Percentiles rank a stretch among this genome's conserved stretches.
Conservation (phyloP, 2,329 filamentous ascomycete genomes). For the Zalaria sp. region DNA sequence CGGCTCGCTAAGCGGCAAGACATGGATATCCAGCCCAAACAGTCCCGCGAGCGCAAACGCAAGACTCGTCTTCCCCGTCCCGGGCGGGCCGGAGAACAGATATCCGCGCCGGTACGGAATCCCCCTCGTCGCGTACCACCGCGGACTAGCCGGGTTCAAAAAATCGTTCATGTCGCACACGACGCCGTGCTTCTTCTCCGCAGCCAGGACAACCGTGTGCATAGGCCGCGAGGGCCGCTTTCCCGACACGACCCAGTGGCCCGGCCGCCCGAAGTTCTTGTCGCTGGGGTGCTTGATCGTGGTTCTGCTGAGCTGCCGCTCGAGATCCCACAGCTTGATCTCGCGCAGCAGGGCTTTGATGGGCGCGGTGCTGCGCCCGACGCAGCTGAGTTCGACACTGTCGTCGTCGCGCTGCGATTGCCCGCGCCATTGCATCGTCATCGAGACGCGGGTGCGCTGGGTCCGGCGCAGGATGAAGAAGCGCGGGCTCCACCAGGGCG, state of each 20-base stretch:
- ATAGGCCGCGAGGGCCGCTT: slow-evolving; percentile 55
- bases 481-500: slow-evolving; percentile 4
- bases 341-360: slow-evolving; percentile 32
- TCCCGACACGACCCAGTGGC: slow-evolving; percentile 25
- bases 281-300: slow-evolving; percentile 32
- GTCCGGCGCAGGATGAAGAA: slow-evolving; percentile 28
- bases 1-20: slow-evolving; percentile 45
- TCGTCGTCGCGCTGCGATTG: slow-evolving; percentile 21
- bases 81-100: slow-evolving; percentile 56
- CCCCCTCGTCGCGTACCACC: slow-evolving; percentile 75
- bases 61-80: slow-evolving; percentile 22
- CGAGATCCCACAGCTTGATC: slow-evolving; percentile 29
- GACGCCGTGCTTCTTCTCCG: slow-evolving; percentile 49
- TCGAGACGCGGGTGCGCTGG: slow-evolving; percentile 14
- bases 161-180: slow-evolving; percentile 66
- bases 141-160: slow-evolving; percentile 52
- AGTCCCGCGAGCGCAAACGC: slow-evolving; percentile 30
- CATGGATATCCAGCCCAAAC: slow-evolving; percentile 32
- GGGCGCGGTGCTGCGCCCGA: slow-evolving; percentile 32
- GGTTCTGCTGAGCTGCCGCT: slow-evolving; percentile 28
- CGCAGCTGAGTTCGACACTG: slow-evolving; percentile 29
- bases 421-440: slow-evolving; percentile 7
- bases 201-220: slow-evolving; percentile 60
- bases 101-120: slow-evolving; percentile 80
- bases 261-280: slow-evolving; percentile 15